Evolutionary conservation across 2,329 filamentous ascomycete species (phyloP).

Genomic region (Cryphonectria carpinicola): DNA sequence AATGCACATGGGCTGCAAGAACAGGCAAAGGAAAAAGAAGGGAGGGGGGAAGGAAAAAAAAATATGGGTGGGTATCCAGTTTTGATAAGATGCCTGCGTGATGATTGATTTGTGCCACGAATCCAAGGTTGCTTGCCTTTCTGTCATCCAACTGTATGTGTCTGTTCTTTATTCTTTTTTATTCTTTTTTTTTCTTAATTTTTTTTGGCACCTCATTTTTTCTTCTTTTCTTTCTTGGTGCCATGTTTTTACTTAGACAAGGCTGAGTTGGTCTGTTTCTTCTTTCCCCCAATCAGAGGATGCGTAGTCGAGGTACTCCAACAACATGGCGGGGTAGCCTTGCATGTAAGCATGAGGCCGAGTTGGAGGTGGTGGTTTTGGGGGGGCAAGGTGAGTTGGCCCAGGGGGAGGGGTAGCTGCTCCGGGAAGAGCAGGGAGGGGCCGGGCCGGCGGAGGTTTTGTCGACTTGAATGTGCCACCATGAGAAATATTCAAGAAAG

Average conservation of each 20-base stretch:
- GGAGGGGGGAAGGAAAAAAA: neutral
- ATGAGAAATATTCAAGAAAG: too few relatives aligned
- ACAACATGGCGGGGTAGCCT: conserved; percentile 2
- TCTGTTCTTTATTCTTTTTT: too few relatives aligned
- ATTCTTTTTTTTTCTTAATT: neutral
- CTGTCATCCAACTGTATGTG: neutral
- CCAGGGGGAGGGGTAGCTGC: too few relatives aligned
- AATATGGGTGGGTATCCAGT: neutral
- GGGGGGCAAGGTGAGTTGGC: neutral
- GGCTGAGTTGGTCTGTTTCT: neutral
- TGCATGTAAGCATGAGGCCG: neutral
- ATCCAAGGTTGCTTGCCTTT: neutral
- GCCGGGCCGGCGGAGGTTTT: too few relatives aligned
- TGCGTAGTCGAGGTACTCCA: neutral
- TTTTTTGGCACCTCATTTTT: neutral
- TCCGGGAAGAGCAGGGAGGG: too few relatives aligned
- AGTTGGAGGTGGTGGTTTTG: neutral
- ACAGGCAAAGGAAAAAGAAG: neutral
- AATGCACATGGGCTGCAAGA: neutral
- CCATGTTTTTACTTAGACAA: neutral
- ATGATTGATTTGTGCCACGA: neutral
- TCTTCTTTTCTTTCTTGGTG: neutral
- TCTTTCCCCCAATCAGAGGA: neutral
- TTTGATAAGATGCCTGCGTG: conserved; percentile 6
- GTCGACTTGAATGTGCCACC: too few relatives aligned